These are phyloP conservation scores for Populus deltoides DNA, from an alignment of 345 rosid genomes.

Conservation along the genomic window DNA sequence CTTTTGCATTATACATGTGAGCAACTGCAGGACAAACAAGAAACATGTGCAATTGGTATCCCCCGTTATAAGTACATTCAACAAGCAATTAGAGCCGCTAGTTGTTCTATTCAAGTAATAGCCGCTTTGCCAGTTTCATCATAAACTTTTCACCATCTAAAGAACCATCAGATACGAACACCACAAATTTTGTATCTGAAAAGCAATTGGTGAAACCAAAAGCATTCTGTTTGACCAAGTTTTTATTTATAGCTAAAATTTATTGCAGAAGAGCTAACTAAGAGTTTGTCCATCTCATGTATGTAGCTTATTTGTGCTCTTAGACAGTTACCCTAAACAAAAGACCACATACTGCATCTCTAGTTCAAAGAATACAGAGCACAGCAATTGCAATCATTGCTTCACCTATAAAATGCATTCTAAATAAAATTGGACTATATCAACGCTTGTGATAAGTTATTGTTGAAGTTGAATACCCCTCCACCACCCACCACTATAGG, in stretches of 20 bases:
- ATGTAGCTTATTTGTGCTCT: neutral
- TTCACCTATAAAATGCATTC: neutral
- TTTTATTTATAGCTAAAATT: too few relatives aligned
- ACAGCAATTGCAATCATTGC: neutral
- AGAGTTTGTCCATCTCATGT: too few relatives aligned
- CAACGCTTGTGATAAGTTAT: neutral
- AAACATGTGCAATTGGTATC: neutral
- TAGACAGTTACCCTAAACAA: neutral
- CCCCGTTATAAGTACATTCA: neutral
- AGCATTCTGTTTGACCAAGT: too few relatives aligned
- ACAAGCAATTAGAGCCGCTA: too few relatives aligned
- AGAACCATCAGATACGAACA: too few relatives aligned
- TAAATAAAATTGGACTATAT: neutral
- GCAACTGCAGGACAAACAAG: neutral
- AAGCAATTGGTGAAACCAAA: too few relatives aligned
- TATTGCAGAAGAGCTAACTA: too few relatives aligned
- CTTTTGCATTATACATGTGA: neutral
- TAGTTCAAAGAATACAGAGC: neutral
- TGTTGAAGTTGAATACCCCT: neutral
- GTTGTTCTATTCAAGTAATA: neutral
- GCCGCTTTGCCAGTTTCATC: neutral
- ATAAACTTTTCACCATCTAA: neutral
- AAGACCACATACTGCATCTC: neutral
- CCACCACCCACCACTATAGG: neutral
- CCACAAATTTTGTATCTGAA: too few relatives aligned